Evolutionary conservation across 371 early-diverging fungal species (phyloP).

Genomic region (Actinomortierella ambigua): DNA sequence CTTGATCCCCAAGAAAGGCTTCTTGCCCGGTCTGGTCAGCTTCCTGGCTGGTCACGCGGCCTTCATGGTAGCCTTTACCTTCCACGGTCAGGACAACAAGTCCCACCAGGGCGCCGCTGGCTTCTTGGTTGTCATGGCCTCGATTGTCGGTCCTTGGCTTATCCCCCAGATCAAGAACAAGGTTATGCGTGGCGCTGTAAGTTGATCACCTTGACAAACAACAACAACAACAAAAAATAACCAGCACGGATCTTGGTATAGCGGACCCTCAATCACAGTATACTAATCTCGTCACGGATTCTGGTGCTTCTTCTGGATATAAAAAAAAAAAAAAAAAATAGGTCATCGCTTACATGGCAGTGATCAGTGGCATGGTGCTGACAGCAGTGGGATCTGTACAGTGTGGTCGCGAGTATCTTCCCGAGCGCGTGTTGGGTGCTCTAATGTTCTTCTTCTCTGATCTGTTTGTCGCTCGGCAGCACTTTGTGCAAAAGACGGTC

Average conservation of each 20-base stretch:
- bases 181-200: slow-evolving; percentile 44
- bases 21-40: slow-evolving; percentile 39
- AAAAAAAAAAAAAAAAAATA: too few relatives aligned
- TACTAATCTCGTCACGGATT: too few relatives aligned
- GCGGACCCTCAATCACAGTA: too few relatives aligned
- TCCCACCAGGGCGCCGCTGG: slow-evolving; percentile 19
- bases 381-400: slow-evolving; percentile 36
- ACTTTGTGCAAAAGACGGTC: slow-evolving; percentile 37
- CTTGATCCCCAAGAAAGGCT: slow-evolving; percentile 29
- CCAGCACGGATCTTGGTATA: too few relatives aligned
- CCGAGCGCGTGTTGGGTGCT: slow-evolving; percentile 40
- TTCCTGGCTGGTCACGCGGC: slow-evolving; percentile 43
- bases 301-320: too few relatives aligned
- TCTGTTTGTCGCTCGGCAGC: slow-evolving; percentile 41
- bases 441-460: slow-evolving; percentile 43
- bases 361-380: slow-evolving; percentile 41
- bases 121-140: slow-evolving; percentile 26
- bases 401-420: slow-evolving; percentile 17
- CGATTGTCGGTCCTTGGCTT: slow-evolving; percentile 38
- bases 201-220: too few relatives aligned
- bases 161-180: slow-evolving; percentile 44
- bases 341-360: slow-evolving; percentile 40
- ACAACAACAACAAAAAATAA: too few relatives aligned
- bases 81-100: slow-evolving; percentile 35
- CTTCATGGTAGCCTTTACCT: slow-evolving; percentile 43